Evolutionary conservation across 2,329 filamentous ascomycete species (phyloP), one percentile per base, ranked within the genome.

Genomic region (Botrytis medusae): DNA sequence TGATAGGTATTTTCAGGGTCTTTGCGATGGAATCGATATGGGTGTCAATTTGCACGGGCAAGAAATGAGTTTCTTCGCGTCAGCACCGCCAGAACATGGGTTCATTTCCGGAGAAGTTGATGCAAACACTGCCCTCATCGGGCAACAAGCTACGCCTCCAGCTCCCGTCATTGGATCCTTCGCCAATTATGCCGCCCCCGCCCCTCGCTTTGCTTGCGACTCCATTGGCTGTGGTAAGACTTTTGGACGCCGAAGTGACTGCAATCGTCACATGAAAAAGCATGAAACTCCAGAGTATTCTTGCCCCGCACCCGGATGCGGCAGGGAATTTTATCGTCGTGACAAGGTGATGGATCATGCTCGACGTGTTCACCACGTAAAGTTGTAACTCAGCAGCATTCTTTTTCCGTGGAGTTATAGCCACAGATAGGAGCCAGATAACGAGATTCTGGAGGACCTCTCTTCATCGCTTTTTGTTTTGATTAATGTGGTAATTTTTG

Each of bases 231-330:
- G 42, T 62, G 34, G 12, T 5, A 64, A 54, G 14, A 51, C 34
- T 9, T 71, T 57, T 37, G n/a, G 32, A n/a, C 69, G 69, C n/a
- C 34, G 25, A 42, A 46, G 29, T 54, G 60, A 71, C 60, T 25
- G 59, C 46, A 20, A 22, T 51, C 42, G 60, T 54, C 34, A 71
- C 20, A 64, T 51, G 60, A 71, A 42, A 44, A 63, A 40, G 22
- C 25, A 71, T 25, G 44, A n/a, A 32, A 14, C 18, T 40, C 32
- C 10, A 3, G 40, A 71, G 9, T 71, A 22, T 44, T 32, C 42
- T 32, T 71, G 60, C 32, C 69, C n/a, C 22, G 32, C 22, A n/a
- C 14, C 44, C 1, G 18, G 32, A 42, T 42, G 69, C 34, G 51
- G 20, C 34, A 61, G 34, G n/a, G 4, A 60, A 37, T 61, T 48